Conservation (phyloP, 495 filamentous ascomycete species). For the Immersiella caudata region DNA sequence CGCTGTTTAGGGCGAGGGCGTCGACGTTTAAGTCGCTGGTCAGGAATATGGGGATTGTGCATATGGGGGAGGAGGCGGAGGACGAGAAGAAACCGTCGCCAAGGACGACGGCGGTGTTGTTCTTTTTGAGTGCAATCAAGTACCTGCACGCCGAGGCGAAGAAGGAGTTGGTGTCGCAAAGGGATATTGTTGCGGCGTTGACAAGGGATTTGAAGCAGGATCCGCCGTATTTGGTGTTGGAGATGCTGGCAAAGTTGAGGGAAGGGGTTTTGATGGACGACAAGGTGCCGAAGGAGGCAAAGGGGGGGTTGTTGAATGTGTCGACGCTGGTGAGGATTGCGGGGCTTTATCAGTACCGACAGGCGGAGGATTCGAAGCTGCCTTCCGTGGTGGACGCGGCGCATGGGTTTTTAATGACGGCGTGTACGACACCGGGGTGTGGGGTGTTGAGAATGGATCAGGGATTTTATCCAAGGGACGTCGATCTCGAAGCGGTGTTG, state of each 20-base stretch:
- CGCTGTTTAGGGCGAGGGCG: slow-evolving; percentile 68
- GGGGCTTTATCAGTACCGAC: slow-evolving; percentile 67
- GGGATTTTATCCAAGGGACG: slow-evolving; percentile 74
- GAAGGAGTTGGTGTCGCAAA: slow-evolving; percentile 72
- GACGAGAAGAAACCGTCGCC: slow-evolving; percentile 65
- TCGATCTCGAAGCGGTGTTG: slow-evolving; percentile 55
- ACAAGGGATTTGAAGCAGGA: slow-evolving; percentile 74
- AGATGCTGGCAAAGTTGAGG: slow-evolving; percentile 67
- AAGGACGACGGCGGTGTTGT: slow-evolving; percentile 73
- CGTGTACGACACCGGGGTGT: slow-evolving; percentile 69
- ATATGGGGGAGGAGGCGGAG: slow-evolving; percentile 56
- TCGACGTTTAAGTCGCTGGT: slow-evolving; percentile 74
- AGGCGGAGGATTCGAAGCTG: slow-evolving; percentile 33
- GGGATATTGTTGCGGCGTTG: slow-evolving; percentile 67
- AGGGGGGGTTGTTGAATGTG: slow-evolving; percentile 70
- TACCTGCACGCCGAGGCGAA: slow-evolving; percentile 71
- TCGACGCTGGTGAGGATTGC: slow-evolving; percentile 71
- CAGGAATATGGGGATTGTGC: slow-evolving; percentile 58
- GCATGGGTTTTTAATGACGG: slow-evolving; percentile 70
- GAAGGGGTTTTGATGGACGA: slow-evolving; percentile 69
- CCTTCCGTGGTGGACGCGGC: slow-evolving; percentile 59
- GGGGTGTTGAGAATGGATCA: slow-evolving; percentile 69
- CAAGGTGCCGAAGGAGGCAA: slow-evolving; percentile 67
- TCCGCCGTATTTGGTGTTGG: slow-evolving; percentile 65
- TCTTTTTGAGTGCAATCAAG: slow-evolving; percentile 72